Evolutionary conservation across 129 eudicot species (phyloP).

Genomic region (Tagetes patula): DNA sequence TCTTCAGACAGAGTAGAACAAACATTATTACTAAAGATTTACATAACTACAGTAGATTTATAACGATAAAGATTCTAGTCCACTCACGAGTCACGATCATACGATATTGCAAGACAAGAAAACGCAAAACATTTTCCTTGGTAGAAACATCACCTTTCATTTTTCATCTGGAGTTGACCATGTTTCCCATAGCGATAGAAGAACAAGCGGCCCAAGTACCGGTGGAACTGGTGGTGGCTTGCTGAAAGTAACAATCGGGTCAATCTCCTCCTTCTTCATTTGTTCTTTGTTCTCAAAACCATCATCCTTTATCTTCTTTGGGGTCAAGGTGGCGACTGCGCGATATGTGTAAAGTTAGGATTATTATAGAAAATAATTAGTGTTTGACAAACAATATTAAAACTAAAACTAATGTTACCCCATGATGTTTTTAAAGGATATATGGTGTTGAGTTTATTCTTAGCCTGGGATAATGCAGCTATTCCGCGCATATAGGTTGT

Average conservation of each 20-base stretch:
- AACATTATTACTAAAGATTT: slow-evolving; percentile 32
- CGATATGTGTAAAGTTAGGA: slow-evolving; percentile 16
- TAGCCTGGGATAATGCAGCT: slow-evolving; percentile 25
- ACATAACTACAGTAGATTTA: slow-evolving; percentile 25
- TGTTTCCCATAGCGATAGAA: slow-evolving; percentile 58
- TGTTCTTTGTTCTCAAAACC: slow-evolving; percentile 40
- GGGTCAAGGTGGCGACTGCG: slow-evolving; percentile 48
- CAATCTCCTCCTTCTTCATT: slow-evolving; percentile 43
- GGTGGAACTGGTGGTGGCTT: slow-evolving; percentile 83
- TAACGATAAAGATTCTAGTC: slow-evolving; percentile 33
- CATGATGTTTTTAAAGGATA: slow-evolving; percentile 39
- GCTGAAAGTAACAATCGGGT: slow-evolving; percentile 68
- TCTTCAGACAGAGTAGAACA: not conserved
- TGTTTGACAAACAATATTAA: not conserved
- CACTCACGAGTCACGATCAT: slow-evolving; percentile 23
- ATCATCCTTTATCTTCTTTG: slow-evolving; percentile 52
- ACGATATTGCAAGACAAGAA: slow-evolving; percentile 20
- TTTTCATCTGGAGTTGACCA: slow-evolving; percentile 64
- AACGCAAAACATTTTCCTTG: slow-evolving; percentile 11
- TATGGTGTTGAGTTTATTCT: slow-evolving; percentile 32
- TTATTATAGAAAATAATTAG: not conserved
- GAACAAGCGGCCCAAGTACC: slow-evolving; percentile 64
- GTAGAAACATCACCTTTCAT: slow-evolving; percentile 32
- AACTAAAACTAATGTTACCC: slow-evolving; percentile 47
- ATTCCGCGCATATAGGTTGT: slow-evolving; percentile 41